phyloP scores from a whole-genome alignment of 2,329 filamentous ascomycete species.

The Aureobasidium leucospermi region DNA sequence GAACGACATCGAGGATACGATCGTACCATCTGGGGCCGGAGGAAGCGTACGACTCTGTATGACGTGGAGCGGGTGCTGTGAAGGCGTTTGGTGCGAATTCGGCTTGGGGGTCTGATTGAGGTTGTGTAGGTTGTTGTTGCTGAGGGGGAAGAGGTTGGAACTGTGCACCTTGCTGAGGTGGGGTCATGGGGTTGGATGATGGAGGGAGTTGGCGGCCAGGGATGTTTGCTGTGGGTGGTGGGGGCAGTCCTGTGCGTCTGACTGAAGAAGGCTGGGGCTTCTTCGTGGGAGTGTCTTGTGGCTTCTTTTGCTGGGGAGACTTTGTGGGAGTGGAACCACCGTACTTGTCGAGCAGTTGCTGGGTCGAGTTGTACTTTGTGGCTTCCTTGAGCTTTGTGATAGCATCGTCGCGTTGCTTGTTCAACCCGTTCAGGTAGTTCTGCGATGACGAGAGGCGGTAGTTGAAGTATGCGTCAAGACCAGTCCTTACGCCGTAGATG shows the following conservation, averaged over 20 bases:
- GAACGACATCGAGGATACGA: conserved; percentile 78
- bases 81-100: conserved; percentile 71
- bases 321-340: conserved; percentile 52
- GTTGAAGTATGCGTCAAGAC: conserved; percentile 65
- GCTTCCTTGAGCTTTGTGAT: conserved; percentile 92
- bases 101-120: conserved; percentile 20
- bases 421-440: conserved; percentile 62
- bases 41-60: conserved; percentile 21
- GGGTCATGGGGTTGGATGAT: conserved; percentile 47
- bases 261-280: conserved; percentile 28
- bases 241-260: conserved; percentile 52
- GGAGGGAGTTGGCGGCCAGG: conserved; percentile 31
- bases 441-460: conserved; percentile 69
- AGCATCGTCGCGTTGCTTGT: conserved; percentile 73
- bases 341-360: conserved; percentile 90
- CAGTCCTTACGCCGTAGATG: conserved; percentile 68
- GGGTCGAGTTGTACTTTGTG: conserved; percentile 92
- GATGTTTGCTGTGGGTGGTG: conserved; percentile 61
- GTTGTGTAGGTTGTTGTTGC: not conserved
- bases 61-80: conserved; percentile 19
- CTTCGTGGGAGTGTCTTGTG: conserved; percentile 11
- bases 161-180: conserved; percentile 21
- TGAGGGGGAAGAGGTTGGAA: conserved; percentile 8
- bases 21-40: conserved; percentile 73
- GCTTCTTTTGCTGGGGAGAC: not conserved